Conservation (phyloP, 345 rosid genomes). For the Euphorbia tirucalli region DNA sequence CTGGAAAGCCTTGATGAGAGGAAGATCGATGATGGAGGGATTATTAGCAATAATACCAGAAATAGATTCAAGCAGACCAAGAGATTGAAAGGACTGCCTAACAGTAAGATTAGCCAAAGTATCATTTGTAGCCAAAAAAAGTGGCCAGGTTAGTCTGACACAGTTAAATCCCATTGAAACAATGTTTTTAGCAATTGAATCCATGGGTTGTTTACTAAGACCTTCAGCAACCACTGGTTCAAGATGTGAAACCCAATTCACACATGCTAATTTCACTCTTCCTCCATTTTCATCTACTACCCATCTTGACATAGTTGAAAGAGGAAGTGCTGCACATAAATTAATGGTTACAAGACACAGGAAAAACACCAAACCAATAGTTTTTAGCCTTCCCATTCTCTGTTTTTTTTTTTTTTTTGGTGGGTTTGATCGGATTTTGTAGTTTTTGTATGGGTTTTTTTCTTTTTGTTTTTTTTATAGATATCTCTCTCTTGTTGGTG, state of each 20-base stretch:
- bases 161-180: conserved; percentile 41
- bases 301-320: conserved; percentile 33
- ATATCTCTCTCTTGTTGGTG: neutral
- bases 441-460: no score
- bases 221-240: conserved; percentile 43
- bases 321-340: conserved; percentile 14
- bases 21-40: conserved; percentile 71
- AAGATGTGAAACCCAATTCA: conserved; percentile 38
- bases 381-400: neutral
- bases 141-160: conserved; percentile 45
- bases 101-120: conserved; percentile 26
- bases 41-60: conserved; percentile 70
- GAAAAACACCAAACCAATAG: neutral
- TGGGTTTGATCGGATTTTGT: no score
- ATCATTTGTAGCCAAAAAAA: conserved; percentile 32
- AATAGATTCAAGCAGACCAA: conserved; percentile 61
- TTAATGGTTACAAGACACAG: conserved; percentile 8
- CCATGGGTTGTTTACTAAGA: conserved; percentile 38
- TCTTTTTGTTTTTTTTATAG: neutral
- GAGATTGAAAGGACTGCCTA: conserved; percentile 50
- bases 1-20: conserved; percentile 79
- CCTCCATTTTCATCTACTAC: conserved; percentile 27
- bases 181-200: conserved; percentile 25
- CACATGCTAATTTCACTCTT: conserved; percentile 39
- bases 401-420: no score